Evolutionary conservation across 2,329 filamentous ascomycete species (phyloP), one percentile per base, ranked within the genome.

Genomic region (Dichotomopilus funicola): DNA sequence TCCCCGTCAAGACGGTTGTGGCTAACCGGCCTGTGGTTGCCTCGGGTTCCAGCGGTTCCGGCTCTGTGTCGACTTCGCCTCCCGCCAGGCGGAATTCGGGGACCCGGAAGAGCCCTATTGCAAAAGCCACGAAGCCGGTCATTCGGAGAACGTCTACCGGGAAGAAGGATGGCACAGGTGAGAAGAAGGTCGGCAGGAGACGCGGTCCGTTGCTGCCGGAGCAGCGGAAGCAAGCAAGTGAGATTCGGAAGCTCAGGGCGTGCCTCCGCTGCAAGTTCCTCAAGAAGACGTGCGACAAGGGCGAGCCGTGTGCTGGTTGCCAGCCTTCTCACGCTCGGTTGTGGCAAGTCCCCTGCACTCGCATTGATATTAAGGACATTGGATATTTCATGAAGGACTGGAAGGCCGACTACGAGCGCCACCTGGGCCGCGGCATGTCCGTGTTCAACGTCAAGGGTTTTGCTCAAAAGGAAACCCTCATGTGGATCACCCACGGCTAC

Each of bases 301-400:
- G 92, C 61, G 91, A 96, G 75, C 92, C 92, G 56, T 97, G 92
- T 73, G 88, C 87, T 66, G 92, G 92, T 48, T 97, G 92, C 76
- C 89, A 96, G 75, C 92, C 92, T 50, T 95, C 91, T 19, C 92
- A 97, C 71, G 92, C 92, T 61, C 86, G 92, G 61, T 79, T 97
- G 51, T 97, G 92, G 92, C 91, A 96, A 74, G 92, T 97, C 45
- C 92, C 92, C 59, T 97, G 92, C 78, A 97, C 92, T 42, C 88
- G 92, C 59, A 96, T 96, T 67, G 92, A 96, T 72, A 97, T 97
- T 78, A 96, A 96, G 80, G 92, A 97, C 67, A 95, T 97, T 66
- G 89, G 85, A 44, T 96, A 95, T 73, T 97, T 97, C 78, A 94
- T 96, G 89, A 96, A 96, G 78, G 92, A 96, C 72, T 97, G 91